These are phyloP conservation scores for Chaetomium fimeti DNA, from an alignment of 495 filamentous ascomycete species.

Conservation along the genomic window DNA sequence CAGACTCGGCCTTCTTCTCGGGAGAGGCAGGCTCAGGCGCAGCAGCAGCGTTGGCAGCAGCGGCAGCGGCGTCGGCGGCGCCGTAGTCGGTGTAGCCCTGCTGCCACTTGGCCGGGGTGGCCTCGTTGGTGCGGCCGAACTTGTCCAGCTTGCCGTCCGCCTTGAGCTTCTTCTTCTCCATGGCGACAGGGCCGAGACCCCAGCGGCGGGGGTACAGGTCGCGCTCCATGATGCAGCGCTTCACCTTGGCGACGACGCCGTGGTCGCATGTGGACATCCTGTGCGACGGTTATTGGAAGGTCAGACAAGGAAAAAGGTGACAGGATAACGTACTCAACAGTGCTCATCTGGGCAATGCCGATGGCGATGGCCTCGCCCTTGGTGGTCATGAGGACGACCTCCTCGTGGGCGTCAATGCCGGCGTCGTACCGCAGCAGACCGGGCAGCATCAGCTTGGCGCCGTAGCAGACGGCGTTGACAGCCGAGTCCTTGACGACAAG, in stretches of 20 bases:
- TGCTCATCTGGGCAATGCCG: slow-evolving; percentile 83
- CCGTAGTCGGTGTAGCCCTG: slow-evolving; percentile 84
- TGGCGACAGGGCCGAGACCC: slow-evolving; percentile 85
- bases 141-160: slow-evolving; percentile 97
- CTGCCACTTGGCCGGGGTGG: slow-evolving; percentile 89
- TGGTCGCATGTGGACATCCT: slow-evolving; percentile 84
- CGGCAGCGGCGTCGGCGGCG: slow-evolving; percentile 40
- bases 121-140: slow-evolving; percentile 86
- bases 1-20: slow-evolving; percentile 36
- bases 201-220: slow-evolving; percentile 93
- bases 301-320: not conserved
- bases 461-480: slow-evolving; percentile 95
- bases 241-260: slow-evolving; percentile 94
- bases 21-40: slow-evolving; percentile 35
- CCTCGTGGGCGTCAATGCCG: slow-evolving; percentile 59
- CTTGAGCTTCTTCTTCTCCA: slow-evolving; percentile 99
- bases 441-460: slow-evolving; percentile 96
- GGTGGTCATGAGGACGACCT: slow-evolving; percentile 92
- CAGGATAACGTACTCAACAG: slow-evolving; percentile 29
- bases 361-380: slow-evolving; percentile 98
- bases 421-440: slow-evolving; percentile 87
- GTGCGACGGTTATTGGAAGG: not conserved
- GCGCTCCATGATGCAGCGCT: slow-evolving; percentile 97
- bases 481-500: slow-evolving; percentile 96
- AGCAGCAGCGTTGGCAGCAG: slow-evolving; percentile 17